Evolutionary conservation across 192 early-diverging fungal species (phyloP).

Genomic region (Podochytrium sp.): DNA sequence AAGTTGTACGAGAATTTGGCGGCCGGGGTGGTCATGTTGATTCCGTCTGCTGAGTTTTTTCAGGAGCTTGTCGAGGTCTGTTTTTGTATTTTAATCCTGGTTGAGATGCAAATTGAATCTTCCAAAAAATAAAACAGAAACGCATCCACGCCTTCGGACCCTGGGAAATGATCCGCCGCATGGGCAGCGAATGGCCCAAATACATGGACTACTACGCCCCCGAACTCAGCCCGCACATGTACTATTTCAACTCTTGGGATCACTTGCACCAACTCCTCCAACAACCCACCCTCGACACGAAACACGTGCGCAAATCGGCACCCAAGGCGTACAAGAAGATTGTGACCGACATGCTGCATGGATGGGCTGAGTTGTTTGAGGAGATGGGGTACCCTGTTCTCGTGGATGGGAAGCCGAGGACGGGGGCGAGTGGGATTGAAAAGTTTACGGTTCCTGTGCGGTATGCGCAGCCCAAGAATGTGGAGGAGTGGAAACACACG

Average conservation of each 20-base stretch:
- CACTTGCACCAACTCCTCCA: conserved; percentile 8
- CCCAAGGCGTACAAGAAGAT: conserved; percentile 6
- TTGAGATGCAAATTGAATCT: background rate
- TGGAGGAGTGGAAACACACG: conserved; percentile 1
- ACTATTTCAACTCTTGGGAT: conserved; percentile 31
- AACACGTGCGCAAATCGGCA: background rate
- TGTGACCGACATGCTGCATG: conserved; percentile 11
- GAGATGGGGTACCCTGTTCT: conserved; percentile 24
- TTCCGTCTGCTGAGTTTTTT: conserved; percentile 25
- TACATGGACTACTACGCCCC: conserved; percentile 34
- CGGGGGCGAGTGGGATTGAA: background rate
- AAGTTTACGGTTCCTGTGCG: conserved; percentile 4
- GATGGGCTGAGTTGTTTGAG: conserved; percentile 26
- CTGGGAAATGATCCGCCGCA: conserved; percentile 32
- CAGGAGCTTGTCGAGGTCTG: conserved; percentile 18
- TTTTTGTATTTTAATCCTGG: background rate
- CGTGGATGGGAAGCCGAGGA: conserved; percentile 14
- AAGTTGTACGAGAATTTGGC: conserved; percentile 36
- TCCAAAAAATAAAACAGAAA: background rate
- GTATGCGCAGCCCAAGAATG: background rate
- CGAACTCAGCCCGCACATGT: conserved; percentile 16
- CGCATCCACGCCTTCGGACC: conserved; percentile 29
- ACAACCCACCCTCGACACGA: background rate
- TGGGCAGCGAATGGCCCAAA: conserved; percentile 21
- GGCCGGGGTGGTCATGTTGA: conserved; percentile 18